phyloP scores from a whole-genome alignment of 345 rosid genomes.

The Punica granatum region DNA sequence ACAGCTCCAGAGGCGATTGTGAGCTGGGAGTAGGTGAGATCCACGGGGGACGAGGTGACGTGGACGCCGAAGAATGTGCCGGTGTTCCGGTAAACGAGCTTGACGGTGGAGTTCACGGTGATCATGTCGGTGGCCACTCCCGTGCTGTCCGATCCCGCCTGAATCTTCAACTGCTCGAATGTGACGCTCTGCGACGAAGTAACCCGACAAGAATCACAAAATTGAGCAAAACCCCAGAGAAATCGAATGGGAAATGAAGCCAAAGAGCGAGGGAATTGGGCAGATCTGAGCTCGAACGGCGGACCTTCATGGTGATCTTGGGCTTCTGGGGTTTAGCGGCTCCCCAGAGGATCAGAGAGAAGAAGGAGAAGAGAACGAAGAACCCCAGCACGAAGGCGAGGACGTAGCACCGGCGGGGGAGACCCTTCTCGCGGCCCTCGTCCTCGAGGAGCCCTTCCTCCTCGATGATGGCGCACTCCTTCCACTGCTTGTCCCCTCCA shows the following conservation, averaged over 20 bases:
- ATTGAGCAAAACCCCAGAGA: not conserved
- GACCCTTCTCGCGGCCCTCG: constrained; percentile 52
- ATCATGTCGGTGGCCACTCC: constrained; percentile 95
- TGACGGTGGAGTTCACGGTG: constrained; percentile 66
- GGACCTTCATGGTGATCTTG: constrained; percentile 71
- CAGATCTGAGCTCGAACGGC: not conserved
- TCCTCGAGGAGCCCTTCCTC: constrained; percentile 93
- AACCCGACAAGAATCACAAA: not conserved
- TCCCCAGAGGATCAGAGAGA: constrained; percentile 80
- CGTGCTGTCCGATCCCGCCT: constrained; percentile 84
- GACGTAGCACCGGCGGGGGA: constrained; percentile 80
- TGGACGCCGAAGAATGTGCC: constrained; percentile 96
- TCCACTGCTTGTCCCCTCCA: constrained; percentile 47
- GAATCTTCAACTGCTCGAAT: constrained; percentile 68
- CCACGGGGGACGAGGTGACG: constrained; percentile 68
- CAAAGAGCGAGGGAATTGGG: not conserved
- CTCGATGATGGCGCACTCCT: constrained; percentile 71
- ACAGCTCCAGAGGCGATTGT: constrained; percentile 74
- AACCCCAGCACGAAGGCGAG: constrained; percentile 73
- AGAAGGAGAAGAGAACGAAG: constrained; percentile 73
- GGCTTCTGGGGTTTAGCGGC: constrained; percentile 89
- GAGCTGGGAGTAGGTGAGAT: constrained; percentile 57
- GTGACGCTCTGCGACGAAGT: constrained; percentile 51
- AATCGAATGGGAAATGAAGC: not conserved
- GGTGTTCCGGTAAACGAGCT: constrained; percentile 66